Conservation (phyloP, 2,329 filamentous ascomycete genomes). For the Trichoderma gracile region DNA sequence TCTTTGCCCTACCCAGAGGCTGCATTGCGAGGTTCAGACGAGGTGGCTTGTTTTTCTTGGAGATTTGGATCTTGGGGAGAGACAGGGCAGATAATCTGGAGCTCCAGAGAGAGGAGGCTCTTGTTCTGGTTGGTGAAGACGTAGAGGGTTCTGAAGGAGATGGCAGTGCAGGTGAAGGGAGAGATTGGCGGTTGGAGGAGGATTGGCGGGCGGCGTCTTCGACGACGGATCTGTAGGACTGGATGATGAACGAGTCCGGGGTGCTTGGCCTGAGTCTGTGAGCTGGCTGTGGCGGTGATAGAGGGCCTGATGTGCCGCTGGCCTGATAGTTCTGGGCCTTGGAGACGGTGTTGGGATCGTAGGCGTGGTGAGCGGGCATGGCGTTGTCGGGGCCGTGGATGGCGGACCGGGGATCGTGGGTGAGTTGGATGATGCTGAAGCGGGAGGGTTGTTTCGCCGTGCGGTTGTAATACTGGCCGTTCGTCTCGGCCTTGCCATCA, state of each 20-base stretch:
- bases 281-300: conserved; percentile 21
- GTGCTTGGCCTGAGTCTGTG: conserved; percentile 30
- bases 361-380: conserved; percentile 52
- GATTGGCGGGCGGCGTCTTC: conserved; percentile 31
- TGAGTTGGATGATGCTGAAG: conserved; percentile 31
- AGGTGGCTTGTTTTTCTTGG: conserved; percentile 42
- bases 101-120: conserved; percentile 10
- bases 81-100: conserved; percentile 42
- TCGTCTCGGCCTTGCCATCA: conserved; percentile 35
- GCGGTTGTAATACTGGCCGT: conserved; percentile 45
- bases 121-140: neutral
- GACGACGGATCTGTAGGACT: conserved; percentile 41
- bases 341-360: conserved; percentile 32
- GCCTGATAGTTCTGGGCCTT: neutral
- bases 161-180: conserved; percentile 13
- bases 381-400: conserved; percentile 34
- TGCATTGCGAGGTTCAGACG: conserved; percentile 14
- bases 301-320: conserved; percentile 5
- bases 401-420: conserved; percentile 33
- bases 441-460: conserved; percentile 36
- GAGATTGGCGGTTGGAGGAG: conserved; percentile 16
- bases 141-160: conserved; percentile 1
- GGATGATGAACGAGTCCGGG: conserved; percentile 40
- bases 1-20: conserved; percentile 32
- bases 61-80: conserved; percentile 41